Percentiles rank a stretch among this genome's conserved stretches.
These are phyloP conservation scores for Lactuca sativa DNA, from an alignment of 129 eudicot species.

Conservation along the genomic window DNA sequence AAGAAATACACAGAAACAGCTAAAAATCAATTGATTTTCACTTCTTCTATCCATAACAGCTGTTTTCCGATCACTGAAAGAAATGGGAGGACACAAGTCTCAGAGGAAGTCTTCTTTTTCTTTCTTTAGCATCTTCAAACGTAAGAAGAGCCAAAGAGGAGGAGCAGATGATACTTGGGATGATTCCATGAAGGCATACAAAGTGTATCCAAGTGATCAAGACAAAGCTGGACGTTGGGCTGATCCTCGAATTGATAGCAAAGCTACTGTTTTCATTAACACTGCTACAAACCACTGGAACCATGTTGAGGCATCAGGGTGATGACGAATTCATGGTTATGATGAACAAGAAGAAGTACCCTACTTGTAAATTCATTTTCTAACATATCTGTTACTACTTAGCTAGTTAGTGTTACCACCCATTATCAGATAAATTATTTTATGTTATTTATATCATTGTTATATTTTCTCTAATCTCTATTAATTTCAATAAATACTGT, in stretches of 20 bases:
- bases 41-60: slow-evolving; percentile 6
- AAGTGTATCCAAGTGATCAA: slow-evolving; percentile 24
- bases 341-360: neutral
- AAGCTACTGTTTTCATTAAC: slow-evolving; percentile 37
- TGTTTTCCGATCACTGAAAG: neutral
- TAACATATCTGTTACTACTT: slow-evolving; percentile 13
- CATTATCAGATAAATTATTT: slow-evolving; percentile 21
- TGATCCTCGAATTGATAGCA: slow-evolving; percentile 41
- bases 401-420: slow-evolving; percentile 29
- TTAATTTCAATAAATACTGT: no score
- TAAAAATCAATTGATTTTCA: neutral
- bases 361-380: slow-evolving; percentile 23
- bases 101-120: slow-evolving; percentile 34
- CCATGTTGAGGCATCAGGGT: slow-evolving; percentile 37
- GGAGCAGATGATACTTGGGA: slow-evolving; percentile 25
- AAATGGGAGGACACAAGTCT: slow-evolving; percentile 28
- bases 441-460: slow-evolving; percentile 8
- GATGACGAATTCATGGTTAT: slow-evolving; percentile 7
- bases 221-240: slow-evolving; percentile 41
- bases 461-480: neutral
- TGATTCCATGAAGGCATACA: slow-evolving; percentile 38
- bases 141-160: slow-evolving; percentile 28
- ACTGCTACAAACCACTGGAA: slow-evolving; percentile 37
- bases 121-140: slow-evolving; percentile 28
- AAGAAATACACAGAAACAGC: slow-evolving; percentile 18